Conservation (phyloP, 2,329 filamentous ascomycete species). For the Beauveria asiatica region DNA sequence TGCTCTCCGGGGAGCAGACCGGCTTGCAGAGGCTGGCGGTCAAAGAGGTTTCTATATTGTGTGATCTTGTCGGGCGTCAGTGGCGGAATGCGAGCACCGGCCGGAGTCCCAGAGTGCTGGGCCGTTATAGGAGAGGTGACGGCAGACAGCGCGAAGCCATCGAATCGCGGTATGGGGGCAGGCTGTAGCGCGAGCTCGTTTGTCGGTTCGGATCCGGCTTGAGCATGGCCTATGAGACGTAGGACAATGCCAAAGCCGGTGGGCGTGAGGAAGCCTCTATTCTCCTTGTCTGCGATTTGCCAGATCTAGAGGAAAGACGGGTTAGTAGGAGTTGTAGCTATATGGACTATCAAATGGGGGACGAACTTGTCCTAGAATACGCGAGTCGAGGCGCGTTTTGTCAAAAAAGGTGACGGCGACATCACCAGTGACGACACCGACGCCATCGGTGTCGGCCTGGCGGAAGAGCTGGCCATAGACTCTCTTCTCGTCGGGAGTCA, state of each 20-base stretch:
- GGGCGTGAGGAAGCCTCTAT: conserved; percentile 85
- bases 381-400: conserved; percentile 80
- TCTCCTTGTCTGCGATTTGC: conserved; percentile 97
- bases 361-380: conserved; percentile 74
- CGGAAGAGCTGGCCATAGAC: conserved; percentile 89
- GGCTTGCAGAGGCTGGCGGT: conserved; percentile 73
- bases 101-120: conserved; percentile 54
- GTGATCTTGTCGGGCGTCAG: conserved; percentile 80
- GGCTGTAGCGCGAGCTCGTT: conserved; percentile 75
- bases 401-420: conserved; percentile 97
- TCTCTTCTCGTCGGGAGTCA: conserved; percentile 86
- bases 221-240: conserved; percentile 90
- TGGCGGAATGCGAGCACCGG: conserved; percentile 69
- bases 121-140: conserved; percentile 41
- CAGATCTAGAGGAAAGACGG: conserved; percentile 60
- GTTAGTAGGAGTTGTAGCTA: neutral
- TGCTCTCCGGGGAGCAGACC: conserved; percentile 69
- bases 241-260: conserved; percentile 89
- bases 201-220: conserved; percentile 75
- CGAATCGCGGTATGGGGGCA: conserved; percentile 86
- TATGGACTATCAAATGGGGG: neutral
- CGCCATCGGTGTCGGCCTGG: conserved; percentile 82
- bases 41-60: conserved; percentile 85
- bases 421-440: conserved; percentile 92
- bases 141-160: conserved; percentile 51